Base-by-base conservation (phyloP, 176 grass and related monocot species). In the Triticum timopheevii region DNA sequence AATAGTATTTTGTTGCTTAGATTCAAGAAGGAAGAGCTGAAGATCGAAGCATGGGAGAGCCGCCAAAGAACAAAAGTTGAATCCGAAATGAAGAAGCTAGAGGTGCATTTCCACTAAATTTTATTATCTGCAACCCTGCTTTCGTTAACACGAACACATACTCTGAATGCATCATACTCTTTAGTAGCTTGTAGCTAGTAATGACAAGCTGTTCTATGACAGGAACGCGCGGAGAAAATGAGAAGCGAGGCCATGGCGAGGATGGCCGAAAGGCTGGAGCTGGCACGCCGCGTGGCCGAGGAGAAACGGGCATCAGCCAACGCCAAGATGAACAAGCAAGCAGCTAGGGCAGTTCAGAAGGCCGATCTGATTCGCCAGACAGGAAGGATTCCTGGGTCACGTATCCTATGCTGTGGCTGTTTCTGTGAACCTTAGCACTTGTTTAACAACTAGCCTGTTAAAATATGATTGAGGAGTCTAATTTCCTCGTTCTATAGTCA, bases 11-110 rank as follows among this genome's bases (percentile, higher is more conserved):
- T 62, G 16, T 75, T 87, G 34, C 69, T 63, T 82, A 98, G 97
- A 90, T 96, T 90, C 58, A 98, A 91, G 85, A 91, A 84, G 33
- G 94, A 98, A 90, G 90, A 96, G 42, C 87, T 98, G 77, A 98
- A 90, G 87, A 96, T 98, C 78, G 93, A 98, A 81, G 92, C 87
- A 87, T 98, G 97, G 94, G 92, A 98, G 80, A 91, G 82, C 75
- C 76, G 42, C 24, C 82, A 33, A 87, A 93, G 89, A 67, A 87
- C 81, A 47, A 94, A 94, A 87, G 80, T 94, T 17, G 97, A 98
- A 94, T 88, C 77, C 12, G 78, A 91, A 90, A 93, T 94, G 90
- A 91, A 61, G 80, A 98, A 69, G 69, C 67, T 90, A 69, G 97
- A 98, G 97, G 97, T 98, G 83, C 44, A 54, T 79, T 47, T 79